Base-by-base conservation (phyloP, 768 basidiomycete genomes). In the Calocybe gangraenosa region DNA sequence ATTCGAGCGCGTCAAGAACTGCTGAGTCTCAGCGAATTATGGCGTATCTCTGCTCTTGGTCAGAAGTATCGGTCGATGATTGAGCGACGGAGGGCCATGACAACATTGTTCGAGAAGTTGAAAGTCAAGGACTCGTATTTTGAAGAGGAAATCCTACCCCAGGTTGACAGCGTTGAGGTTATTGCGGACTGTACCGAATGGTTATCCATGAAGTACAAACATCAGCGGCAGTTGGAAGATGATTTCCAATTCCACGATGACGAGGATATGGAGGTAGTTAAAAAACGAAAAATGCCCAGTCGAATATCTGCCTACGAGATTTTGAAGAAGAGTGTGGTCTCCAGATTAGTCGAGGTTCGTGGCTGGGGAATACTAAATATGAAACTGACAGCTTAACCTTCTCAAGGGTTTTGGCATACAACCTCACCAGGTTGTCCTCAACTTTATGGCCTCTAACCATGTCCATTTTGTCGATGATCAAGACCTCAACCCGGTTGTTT, bases 181-280 rank as follows among this genome's bases (percentile, higher is more conserved):
- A 87, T 94, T 17, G 83, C 88, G 2, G 96, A 99, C 56, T 80
- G 87, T 8, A 85, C 87, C 0, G 94, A 94, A 58, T 99, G 92
- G 92, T 62, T 99, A 38, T 68, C 77, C 18, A 78, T 92, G 76
- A 88, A 86, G 62, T 89, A 91, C 67, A 85, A 87, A 56, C 77
- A 81, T 50, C 77, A 77, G 61, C 82, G 86, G 60, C 74, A 80
- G 54, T 77, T 77, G 45, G 71, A 74, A 9, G 61, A 70, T 34
- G 80, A 82, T 31, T 72, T 89, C 46, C 79, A 73, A 25, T 87
- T 84, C 58, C 81, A 85, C 48, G 86, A 87, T 48, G 83, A 85
- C 44, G 75, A 75, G n/a, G 82, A 82, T 41, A 63, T 57, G 14
- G 68, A 71, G 36, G 66, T 70, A 11, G 58, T 59, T 17, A 79